Base-by-base conservation (phyloP, 2,329 filamentous ascomycete species). In the Zalaria sp. region DNA sequence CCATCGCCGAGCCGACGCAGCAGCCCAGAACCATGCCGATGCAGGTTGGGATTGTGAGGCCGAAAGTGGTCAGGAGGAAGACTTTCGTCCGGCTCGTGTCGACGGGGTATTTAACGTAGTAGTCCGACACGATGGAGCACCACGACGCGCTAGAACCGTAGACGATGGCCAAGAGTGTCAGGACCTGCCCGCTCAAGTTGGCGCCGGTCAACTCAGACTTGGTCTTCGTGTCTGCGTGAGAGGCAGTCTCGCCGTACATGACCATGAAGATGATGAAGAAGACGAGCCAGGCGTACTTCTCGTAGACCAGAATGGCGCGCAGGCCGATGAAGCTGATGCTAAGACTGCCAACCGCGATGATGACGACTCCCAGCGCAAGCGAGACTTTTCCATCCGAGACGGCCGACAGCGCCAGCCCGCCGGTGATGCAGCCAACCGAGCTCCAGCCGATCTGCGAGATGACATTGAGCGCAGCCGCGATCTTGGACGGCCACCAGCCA, bases 401-500 rank as follows among this genome's bases (percentile, higher is more conserved):
- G 6, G 61, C 64, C 27, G 57, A 57, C 40, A 66, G 51, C 1
- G 62, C 61, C 3, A 65, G 53, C 26, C 64, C 64, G 32, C 61
- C 63, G 8, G 62, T 63, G 37, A 67, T 64, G 39, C 60, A 65
- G 4, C 60, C 61, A 7, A 63, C 61, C 5, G 60, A 57, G 25
- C 55, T 57, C 58, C 59, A 67, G 3, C 63, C 63, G 26, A 66
- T 56, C 47, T 68, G 65, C 38, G 67, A 60, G 27, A 70, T 55
- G 27, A 65, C 62, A 38, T 70, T 71, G 36, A 70, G 60, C 2
- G 62, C 51, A 4, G 65, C 66, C 42, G 66, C 61, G 42, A 70
- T 52, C 47, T 69, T 69, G 40, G 66, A 66, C 10, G 66, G 66
- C 46, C 60, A 70, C 60, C 66, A 69, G n/a, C 67, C 67, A 44